A percentile compares a stretch with the other conserved stretches of the same genome.
Conservation (phyloP, 2,329 filamentous ascomycete species). For the Calonectria pseudoreteaudii region DNA sequence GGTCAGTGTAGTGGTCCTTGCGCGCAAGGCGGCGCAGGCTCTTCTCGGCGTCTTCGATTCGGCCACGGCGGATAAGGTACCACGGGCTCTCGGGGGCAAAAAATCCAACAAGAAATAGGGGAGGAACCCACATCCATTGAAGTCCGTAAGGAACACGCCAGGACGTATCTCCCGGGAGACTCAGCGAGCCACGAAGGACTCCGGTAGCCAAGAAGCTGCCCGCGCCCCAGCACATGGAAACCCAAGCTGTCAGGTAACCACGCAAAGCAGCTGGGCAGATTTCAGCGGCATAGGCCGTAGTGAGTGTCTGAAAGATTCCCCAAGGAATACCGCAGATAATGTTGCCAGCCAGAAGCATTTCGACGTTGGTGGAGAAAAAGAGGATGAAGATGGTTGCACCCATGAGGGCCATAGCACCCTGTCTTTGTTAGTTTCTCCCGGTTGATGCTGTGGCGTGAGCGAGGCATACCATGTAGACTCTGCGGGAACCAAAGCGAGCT, state of each 20-base stretch:
- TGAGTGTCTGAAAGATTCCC: constrained; percentile 59
- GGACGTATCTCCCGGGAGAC: constrained; percentile 53
- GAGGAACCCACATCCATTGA: constrained; percentile 61
- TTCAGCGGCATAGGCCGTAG: constrained; percentile 61
- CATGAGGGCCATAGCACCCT: constrained; percentile 51
- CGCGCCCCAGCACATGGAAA: constrained; percentile 62
- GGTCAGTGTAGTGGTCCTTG: constrained; percentile 49
- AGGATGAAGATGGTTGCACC: constrained; percentile 59
- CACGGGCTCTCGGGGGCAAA: constrained; percentile 63
- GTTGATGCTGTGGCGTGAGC: background rate
- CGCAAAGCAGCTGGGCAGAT: constrained; percentile 57
- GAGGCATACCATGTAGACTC: constrained; percentile 59
- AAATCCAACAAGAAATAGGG: constrained; percentile 53
- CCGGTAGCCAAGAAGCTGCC: constrained; percentile 59
- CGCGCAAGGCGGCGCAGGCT: constrained; percentile 54
- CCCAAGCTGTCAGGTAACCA: constrained; percentile 59
- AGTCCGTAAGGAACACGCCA: constrained; percentile 61
- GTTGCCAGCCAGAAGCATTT: constrained; percentile 56
- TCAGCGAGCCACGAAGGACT: constrained; percentile 54
- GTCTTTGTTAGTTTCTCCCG: no score
- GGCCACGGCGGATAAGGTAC: constrained; percentile 59
- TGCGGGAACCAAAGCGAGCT: constrained; percentile 58
- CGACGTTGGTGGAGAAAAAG: constrained; percentile 57
- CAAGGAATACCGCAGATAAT: constrained; percentile 60
- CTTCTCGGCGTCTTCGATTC: constrained; percentile 51